Evolutionary conservation across 495 filamentous ascomycete species (phyloP).

Genomic region (Acidiella bohemica): DNA sequence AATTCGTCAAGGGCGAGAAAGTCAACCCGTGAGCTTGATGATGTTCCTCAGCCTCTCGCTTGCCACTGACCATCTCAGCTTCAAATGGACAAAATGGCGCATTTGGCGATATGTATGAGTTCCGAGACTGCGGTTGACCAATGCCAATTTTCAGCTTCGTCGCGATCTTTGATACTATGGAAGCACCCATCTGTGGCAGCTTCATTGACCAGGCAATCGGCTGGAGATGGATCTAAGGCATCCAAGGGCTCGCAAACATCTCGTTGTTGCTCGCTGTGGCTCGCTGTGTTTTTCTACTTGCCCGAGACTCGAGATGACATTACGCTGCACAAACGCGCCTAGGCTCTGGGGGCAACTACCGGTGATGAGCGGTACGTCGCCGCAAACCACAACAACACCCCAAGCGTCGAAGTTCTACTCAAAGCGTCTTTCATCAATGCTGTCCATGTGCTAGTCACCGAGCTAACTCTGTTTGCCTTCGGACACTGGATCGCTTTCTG

Average conservation of each 20-base stretch:
- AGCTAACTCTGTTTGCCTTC: conserved; percentile 26
- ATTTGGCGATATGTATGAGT: conserved; percentile 14
- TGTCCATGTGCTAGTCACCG: conserved; percentile 26
- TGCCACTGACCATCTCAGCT: too few relatives aligned
- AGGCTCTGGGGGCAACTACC: conserved; percentile 21
- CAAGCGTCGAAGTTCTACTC: conserved; percentile 18
- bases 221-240: conserved; percentile 17
- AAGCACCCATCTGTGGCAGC: conserved; percentile 13
- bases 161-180: conserved; percentile 16
- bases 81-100: conserved; percentile 36
- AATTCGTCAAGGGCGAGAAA: conserved; percentile 30
- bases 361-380: conserved; percentile 25
- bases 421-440: conserved; percentile 25
- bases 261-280: conserved; percentile 11
- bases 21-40: too few relatives aligned
- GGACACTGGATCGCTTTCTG: conserved; percentile 18
- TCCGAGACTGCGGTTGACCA: conserved; percentile 6
- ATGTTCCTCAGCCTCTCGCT: too few relatives aligned
- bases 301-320: conserved; percentile 28
- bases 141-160: conserved; percentile 18
- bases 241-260: conserved; percentile 16
- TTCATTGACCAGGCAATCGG: conserved; percentile 17
- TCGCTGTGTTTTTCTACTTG: conserved; percentile 27
- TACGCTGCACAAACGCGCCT: conserved; percentile 27
- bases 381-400: conserved; percentile 25